Conservation (phyloP, 2,329 filamentous ascomycete genomes). For the Rhytidhysteron rufulum region DNA sequence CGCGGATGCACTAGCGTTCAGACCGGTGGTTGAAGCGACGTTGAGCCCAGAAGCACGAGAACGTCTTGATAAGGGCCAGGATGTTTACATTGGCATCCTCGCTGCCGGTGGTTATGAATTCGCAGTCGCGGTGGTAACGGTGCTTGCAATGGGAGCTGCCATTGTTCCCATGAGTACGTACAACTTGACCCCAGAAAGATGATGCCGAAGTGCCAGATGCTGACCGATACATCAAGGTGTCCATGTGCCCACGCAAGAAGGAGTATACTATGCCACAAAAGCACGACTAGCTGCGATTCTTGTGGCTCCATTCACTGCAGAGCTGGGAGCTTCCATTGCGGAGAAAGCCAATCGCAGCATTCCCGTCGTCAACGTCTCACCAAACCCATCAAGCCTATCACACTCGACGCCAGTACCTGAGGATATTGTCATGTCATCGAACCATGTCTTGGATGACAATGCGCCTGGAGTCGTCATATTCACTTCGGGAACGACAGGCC, state of each 20-base stretch:
- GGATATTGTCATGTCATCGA: conserved; percentile 40
- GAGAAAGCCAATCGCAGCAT: no score
- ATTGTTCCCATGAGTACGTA: conserved; percentile 47
- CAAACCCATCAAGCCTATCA: no score
- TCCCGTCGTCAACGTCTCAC: no score
- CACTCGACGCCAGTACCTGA: conserved; percentile 21
- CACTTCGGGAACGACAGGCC: conserved; percentile 46
- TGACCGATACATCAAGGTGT: no score
- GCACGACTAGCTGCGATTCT: conserved; percentile 37
- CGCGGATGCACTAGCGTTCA: conserved; percentile 43
- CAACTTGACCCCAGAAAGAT: no score
- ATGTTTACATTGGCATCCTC: conserved; percentile 44
- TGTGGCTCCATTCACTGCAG: no score
- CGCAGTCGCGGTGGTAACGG: conserved; percentile 45
- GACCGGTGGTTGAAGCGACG: conserved; percentile 30
- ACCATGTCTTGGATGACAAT: conserved; percentile 38
- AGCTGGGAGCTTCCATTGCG: no score
- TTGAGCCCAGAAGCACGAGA: conserved; percentile 23
- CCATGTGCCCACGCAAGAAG: conserved; percentile 44
- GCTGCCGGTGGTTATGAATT: conserved; percentile 48
- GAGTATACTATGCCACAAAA: conserved; percentile 43
- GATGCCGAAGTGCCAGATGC: no score
- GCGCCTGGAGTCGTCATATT: conserved; percentile 43
- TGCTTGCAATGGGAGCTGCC: conserved; percentile 46
- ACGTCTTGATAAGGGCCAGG: conserved; percentile 29